phyloP scores from a whole-genome alignment of 495 filamentous ascomycete species.

The Neurospora cerealis region DNA sequence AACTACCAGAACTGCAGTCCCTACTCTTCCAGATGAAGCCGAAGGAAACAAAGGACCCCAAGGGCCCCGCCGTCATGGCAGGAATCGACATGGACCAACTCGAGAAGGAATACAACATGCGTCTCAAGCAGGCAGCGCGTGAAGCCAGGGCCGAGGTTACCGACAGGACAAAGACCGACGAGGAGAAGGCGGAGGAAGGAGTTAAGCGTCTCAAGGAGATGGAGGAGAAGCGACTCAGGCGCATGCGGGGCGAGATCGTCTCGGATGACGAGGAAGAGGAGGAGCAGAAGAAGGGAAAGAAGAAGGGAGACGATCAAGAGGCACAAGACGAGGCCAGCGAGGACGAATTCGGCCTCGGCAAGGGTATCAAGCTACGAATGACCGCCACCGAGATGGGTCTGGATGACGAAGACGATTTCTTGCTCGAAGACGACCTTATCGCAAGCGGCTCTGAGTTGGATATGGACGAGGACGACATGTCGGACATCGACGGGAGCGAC shows the following conservation, averaged over 20 bases:
- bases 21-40: constrained; percentile 43
- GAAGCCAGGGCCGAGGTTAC: constrained; percentile 77
- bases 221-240: constrained; percentile 61
- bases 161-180: constrained; percentile 81
- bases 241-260: constrained; percentile 61
- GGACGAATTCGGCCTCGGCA: constrained; percentile 45
- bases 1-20: constrained; percentile 66
- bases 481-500: constrained; percentile 46
- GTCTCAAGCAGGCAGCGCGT: constrained; percentile 67
- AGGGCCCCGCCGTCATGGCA: constrained; percentile 46
- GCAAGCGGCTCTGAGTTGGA: constrained; percentile 56
- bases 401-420: constrained; percentile 88
- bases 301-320: constrained; percentile 21
- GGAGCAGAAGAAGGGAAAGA: constrained; percentile 36
- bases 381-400: constrained; percentile 45
- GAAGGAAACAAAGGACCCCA: constrained; percentile 40
- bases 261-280: constrained; percentile 42
- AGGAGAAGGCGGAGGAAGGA: constrained; percentile 72
- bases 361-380: constrained; percentile 39
- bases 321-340: constrained; percentile 33
- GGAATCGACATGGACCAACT: constrained; percentile 51
- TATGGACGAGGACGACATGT: constrained; percentile 42
- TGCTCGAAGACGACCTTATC: constrained; percentile 79
- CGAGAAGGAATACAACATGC: constrained; percentile 77
- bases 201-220: constrained; percentile 63